phyloP scores from a whole-genome alignment of 140 eudicot species.

The Oenanthe javanica region DNA sequence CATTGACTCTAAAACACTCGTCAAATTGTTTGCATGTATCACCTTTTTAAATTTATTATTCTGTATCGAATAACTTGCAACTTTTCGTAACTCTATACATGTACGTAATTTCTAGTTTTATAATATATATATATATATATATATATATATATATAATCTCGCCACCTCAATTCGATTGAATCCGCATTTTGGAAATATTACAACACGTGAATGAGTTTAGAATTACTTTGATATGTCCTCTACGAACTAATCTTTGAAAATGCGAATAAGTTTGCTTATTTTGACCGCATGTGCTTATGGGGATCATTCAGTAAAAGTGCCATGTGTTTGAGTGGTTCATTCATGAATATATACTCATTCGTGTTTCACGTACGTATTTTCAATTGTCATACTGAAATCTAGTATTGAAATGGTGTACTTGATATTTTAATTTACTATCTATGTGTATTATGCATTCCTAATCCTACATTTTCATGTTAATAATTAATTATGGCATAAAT shows the following conservation, averaged over 20 bases:
- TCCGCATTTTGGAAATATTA: not conserved
- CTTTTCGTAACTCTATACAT: not conserved
- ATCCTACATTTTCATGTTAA: no score
- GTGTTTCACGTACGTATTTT: not conserved
- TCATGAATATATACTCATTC: not conserved
- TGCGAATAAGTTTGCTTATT: not conserved
- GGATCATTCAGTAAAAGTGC: not conserved
- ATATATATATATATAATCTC: not conserved
- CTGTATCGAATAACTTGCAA: not conserved
- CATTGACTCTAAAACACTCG: not conserved
- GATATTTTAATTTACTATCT: no score
- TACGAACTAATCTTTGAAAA: not conserved
- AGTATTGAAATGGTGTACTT: not conserved
- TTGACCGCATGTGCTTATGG: not conserved
- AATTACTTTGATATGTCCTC: not conserved
- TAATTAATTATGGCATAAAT: no score
- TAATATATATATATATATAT: no score
- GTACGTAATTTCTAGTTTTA: not conserved
- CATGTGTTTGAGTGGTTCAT: not conserved
- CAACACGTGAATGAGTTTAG: not conserved
- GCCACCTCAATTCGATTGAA: not conserved
- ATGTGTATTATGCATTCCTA: no score
- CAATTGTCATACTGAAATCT: not conserved
- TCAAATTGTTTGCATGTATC: slow-evolving; percentile 4
- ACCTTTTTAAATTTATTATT: not conserved